phyloP scores from a whole-genome alignment of 2,329 filamentous ascomycete species.

The Leptoxyphium fumago region DNA sequence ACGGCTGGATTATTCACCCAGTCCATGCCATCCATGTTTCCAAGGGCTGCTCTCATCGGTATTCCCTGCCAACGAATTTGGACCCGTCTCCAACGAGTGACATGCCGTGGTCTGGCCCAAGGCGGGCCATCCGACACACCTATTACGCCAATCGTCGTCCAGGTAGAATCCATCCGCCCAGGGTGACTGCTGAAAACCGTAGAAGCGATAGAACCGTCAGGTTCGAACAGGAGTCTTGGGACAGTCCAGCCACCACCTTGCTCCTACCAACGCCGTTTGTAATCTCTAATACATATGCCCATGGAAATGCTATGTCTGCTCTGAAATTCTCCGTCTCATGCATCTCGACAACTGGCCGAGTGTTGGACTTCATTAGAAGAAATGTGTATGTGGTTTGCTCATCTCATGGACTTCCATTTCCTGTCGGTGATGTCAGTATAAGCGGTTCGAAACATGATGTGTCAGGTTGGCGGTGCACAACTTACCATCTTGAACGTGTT shows the following conservation, averaged over 20 bases:
- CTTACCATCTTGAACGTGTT: constrained; percentile 97
- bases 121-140: too few species aligned
- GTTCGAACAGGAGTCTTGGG: constrained; percentile 1
- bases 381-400: constrained; percentile 98
- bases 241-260: constrained; percentile 1
- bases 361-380: constrained; percentile 58
- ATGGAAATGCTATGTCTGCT: not conserved
- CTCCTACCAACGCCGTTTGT: not conserved
- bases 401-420: constrained; percentile 99
- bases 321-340: not conserved
- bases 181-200: too few species aligned
- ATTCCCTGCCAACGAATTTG: too few species aligned
- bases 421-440: constrained; percentile 31
- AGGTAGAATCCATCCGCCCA: too few species aligned
- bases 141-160: too few species aligned
- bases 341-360: not conserved
- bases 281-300: not conserved
- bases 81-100: too few species aligned
- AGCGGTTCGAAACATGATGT: constrained; percentile 24
- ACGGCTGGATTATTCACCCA: too few species aligned
- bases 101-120: too few species aligned
- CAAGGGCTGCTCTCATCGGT: too few species aligned
- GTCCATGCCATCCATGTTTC: too few species aligned
- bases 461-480: constrained; percentile 21
- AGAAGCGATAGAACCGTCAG: too few species aligned